Conservation (phyloP, 108 stramenopile species). For the Pseudonitzschia multiseries region DNA sequence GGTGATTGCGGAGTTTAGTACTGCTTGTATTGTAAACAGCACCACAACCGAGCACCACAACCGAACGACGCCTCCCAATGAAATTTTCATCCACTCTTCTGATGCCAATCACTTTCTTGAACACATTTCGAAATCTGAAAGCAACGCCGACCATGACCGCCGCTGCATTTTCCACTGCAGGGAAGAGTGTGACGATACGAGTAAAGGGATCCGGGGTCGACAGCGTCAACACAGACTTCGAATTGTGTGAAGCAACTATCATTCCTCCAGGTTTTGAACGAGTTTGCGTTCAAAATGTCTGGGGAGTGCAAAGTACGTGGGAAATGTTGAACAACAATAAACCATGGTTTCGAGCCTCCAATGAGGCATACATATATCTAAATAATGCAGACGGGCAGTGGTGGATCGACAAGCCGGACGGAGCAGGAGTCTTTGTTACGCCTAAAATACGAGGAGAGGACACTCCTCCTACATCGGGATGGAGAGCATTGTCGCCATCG, state of each 20-base stretch:
- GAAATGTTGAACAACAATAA: not conserved
- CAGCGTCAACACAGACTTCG: conserved; percentile 15
- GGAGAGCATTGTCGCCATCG: conserved; percentile 10
- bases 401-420: conserved; percentile 18
- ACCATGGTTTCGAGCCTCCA: conserved; percentile 8
- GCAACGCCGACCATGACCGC: not conserved
- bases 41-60: not conserved
- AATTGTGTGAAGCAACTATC: not conserved
- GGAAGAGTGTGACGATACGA: not conserved
- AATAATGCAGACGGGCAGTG: conserved; percentile 6
- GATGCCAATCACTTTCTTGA: conserved; percentile 3
- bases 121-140: not conserved
- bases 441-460: not conserved
- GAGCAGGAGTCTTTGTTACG: conserved; percentile 1
- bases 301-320: conserved; percentile 14
- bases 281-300: conserved; percentile 13
- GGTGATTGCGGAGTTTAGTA: no score
- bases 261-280: conserved; percentile 19
- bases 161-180: not conserved
- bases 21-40: no score
- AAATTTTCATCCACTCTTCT: conserved; percentile 1
- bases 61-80: not conserved
- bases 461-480: not conserved
- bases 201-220: conserved; percentile 20
- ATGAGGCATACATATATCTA: conserved; percentile 18